Base-by-base conservation (phyloP, 2,329 filamentous ascomycete genomes). In the Sporothrix globosa region DNA sequence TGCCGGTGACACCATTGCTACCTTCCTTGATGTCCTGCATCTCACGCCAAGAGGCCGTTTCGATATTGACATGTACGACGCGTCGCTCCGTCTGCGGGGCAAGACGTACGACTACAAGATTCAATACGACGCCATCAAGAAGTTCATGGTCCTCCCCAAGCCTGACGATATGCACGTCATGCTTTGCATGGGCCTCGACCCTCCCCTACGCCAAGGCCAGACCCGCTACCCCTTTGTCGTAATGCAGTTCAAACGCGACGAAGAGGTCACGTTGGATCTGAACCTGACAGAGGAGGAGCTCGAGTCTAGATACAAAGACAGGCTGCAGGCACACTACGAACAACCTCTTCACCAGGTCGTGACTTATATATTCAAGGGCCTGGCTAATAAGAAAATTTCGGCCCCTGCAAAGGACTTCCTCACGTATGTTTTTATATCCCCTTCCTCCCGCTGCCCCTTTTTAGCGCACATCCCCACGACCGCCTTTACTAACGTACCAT, bases 51-150 rank as follows among this genome's bases (percentile, higher is more conserved):
- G 96, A 91, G 96, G 96, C 80, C 95, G 96, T 75, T 99, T 99
- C 86, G 96, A 98, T 80, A 97, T 99, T 82, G 96, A 99, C 81
- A 97, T 99, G 91, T 99, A 99, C 86, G 96, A 98, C 81, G 91
- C 89, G 19, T 98, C 96, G 2, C 98, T 99, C 87, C 91, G 96
- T 73, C 87, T 99, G 73, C 95, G 96, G 74, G 96, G 96, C 77
- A 99, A 99, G 83, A 99, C 96, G 30, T 99, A 99, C 84, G 96
- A 99, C 83, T 99, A 99, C 88, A 99, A 99, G 87, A 98, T 99
- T 75, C 93, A 97, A 80, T 99, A 97, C 82, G 92, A 97, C 71
- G 89, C 91, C 66, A 93, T 98, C 82, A 99, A 99, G 85, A 98
- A 98, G 80, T 98, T 98, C 79, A 97, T 99, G 90, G 88, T 98